Base-by-base conservation (phyloP, 257 asterid species). In the Petunia secreta region DNA sequence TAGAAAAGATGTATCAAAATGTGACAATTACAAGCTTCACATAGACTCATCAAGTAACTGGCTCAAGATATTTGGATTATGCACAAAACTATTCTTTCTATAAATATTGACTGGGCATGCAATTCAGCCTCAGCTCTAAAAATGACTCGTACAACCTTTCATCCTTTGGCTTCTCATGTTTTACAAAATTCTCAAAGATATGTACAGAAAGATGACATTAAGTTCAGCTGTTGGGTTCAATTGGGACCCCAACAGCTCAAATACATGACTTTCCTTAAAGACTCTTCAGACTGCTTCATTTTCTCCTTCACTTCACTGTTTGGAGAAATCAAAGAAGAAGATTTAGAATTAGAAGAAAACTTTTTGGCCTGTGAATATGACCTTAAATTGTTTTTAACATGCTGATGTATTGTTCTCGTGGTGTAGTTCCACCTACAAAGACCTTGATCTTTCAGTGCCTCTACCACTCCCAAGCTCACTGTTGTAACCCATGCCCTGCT, bases 231-330 rank as follows among this genome's bases (percentile, higher is more conserved):
- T 16, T 16, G 4, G 15, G 16, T 68, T 75, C 40, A 84, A 69
- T 82, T 57, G 4, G 85, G 87, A 65, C 87, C 83, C 87, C 85
- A 85, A 16, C 82, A 81, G 68, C 83, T 85, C 85, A 85, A 82
- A 63, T 63, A 75, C 85, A 84, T 81, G 36, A 84, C 75, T 78
- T 82, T 85, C 39, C 86, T 79, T 2, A 85, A 53, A 9, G 88
- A 82, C 2, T 82, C 88, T 15, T 85, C 88, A 5, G 82, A 79
- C 13, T 58, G 60, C 60, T 67, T 73, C 7, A 37, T 5, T 5
- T 81, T 73, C 8, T 50, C 53, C 60, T 67, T 73, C 7, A 37
- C 8, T 5, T 81, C 63, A 9, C 40, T 14, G 8, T n/a, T 75
- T 1, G 68, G 16, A 41, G 80, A 75, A 60, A 63, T 10, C 63